These are phyloP conservation scores for Amauroascus niger DNA, from an alignment of 2,329 filamentous ascomycete species.

Conservation along the genomic window DNA sequence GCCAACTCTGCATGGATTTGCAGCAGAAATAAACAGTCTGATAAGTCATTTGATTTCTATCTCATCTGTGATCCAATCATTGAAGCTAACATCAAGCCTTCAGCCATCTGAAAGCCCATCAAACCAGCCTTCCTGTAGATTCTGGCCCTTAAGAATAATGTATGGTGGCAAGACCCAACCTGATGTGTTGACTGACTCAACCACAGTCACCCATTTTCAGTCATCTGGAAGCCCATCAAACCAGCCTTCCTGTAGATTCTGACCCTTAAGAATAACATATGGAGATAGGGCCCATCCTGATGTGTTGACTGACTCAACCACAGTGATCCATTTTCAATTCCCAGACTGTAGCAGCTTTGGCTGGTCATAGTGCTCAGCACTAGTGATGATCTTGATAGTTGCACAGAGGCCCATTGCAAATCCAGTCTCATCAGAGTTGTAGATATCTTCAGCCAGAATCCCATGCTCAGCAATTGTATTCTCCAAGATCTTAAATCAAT, in stretches of 20 bases:
- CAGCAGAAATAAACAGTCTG: background rate
- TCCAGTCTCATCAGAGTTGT: constrained; percentile 19
- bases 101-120: background rate
- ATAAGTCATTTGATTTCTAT: constrained; percentile 4
- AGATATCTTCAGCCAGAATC: constrained; percentile 13
- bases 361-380: constrained; percentile 12
- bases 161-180: background rate
- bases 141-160: constrained; percentile 1
- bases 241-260: background rate
- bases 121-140: background rate
- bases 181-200: background rate
- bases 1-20: background rate
- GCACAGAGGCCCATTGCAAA: constrained; percentile 17
- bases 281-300: too few species aligned
- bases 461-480: too few species aligned
- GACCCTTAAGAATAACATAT: too few species aligned
- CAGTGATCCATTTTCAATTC: too few species aligned
- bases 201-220: background rate
- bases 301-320: too few species aligned
- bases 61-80: constrained; percentile 9
- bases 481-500: too few species aligned
- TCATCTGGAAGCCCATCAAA: background rate
- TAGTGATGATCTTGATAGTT: constrained; percentile 14
- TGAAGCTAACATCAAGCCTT: background rate
- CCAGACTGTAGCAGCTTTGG: too few species aligned